phyloP scores from a whole-genome alignment of 345 rosid genomes.

The Euphorbia pulcherrima region DNA sequence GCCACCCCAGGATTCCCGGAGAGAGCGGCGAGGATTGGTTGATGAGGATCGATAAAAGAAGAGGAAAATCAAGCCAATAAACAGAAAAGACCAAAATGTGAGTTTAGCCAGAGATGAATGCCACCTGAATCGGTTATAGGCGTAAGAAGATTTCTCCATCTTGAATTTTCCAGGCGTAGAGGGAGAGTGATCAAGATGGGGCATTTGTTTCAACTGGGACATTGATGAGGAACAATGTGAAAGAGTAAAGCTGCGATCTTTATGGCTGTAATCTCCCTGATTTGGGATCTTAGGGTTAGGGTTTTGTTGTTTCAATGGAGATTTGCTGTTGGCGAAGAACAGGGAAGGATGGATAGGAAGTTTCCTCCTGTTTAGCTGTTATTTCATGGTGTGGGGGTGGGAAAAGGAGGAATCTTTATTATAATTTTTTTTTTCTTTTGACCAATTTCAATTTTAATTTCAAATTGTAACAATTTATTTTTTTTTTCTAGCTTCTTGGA shows the following conservation, averaged over 20 bases:
- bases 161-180: slow-evolving; percentile 94
- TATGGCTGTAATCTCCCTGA: not conserved
- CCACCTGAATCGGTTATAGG: slow-evolving; percentile 48
- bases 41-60: slow-evolving; percentile 79
- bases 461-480: no score
- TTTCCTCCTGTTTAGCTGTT: slow-evolving; percentile 5
- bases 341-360: not conserved
- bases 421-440: slow-evolving; percentile 12
- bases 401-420: slow-evolving; percentile 9
- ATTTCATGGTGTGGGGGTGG: slow-evolving; percentile 1
- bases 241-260: not conserved
- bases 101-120: slow-evolving; percentile 75
- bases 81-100: slow-evolving; percentile 77
- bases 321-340: slow-evolving; percentile 1
- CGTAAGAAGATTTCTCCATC: slow-evolving; percentile 78
- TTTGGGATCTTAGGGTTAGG: slow-evolving; percentile 7
- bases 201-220: slow-evolving; percentile 55
- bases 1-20: slow-evolving; percentile 78
- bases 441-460: not conserved
- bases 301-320: not conserved
- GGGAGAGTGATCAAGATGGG: slow-evolving; percentile 74
- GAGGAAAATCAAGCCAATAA: slow-evolving; percentile 63
- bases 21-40: slow-evolving; percentile 61
- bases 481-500: slow-evolving; percentile 48
- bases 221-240: not conserved